Conservation (phyloP, 2,329 filamentous ascomycete genomes). For the Epichloe amarillans region DNA sequence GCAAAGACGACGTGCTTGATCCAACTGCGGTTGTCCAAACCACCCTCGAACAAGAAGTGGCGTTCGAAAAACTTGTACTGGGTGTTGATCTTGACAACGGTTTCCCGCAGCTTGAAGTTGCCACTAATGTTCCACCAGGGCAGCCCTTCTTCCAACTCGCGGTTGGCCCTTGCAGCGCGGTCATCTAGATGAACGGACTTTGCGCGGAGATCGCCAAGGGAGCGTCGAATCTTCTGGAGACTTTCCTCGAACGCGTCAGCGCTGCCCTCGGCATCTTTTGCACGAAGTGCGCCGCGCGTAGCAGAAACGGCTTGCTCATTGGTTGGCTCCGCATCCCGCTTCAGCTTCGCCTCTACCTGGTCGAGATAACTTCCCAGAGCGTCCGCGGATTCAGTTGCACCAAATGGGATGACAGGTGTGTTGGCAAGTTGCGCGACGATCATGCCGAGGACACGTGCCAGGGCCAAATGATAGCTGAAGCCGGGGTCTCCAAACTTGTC, state of each 20-base stretch:
- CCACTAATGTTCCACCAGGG: constrained; percentile 71
- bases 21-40: constrained; percentile 70
- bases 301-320: constrained; percentile 19
- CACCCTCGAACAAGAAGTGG: constrained; percentile 60
- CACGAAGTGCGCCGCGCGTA: constrained; percentile 14
- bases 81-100: constrained; percentile 55
- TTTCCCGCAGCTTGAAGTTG: constrained; percentile 48
- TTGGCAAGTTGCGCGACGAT: constrained; percentile 49
- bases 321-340: constrained; percentile 12
- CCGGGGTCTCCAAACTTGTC: constrained; percentile 59
- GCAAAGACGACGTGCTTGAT: constrained; percentile 95
- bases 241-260: constrained; percentile 25
- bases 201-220: constrained; percentile 23
- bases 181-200: constrained; percentile 33
- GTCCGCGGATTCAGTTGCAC: constrained; percentile 49
- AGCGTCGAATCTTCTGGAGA: constrained; percentile 25
- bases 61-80: constrained; percentile 79
- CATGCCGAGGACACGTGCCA: constrained; percentile 52
- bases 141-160: constrained; percentile 36
- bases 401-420: constrained; percentile 48
- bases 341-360: constrained; percentile 35
- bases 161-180: constrained; percentile 26
- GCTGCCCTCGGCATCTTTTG: constrained; percentile 19
- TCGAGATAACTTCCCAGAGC: constrained; percentile 40
- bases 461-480: constrained; percentile 52